Base-by-base conservation (phyloP, 202 grass and related monocot species). In the Alloteropsis angusta region DNA sequence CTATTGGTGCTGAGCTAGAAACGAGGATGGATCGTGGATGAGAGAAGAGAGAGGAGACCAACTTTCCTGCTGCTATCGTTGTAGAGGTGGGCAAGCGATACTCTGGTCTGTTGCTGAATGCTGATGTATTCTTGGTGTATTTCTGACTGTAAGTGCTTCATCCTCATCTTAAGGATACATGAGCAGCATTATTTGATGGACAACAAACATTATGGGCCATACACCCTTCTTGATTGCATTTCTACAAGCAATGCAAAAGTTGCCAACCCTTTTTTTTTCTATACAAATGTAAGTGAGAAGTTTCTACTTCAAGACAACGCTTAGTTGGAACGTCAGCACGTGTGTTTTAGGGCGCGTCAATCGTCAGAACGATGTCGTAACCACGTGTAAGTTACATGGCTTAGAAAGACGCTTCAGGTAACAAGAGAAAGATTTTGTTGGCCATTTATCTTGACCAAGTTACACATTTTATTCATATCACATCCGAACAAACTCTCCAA, bases 111-210 rank as follows among this genome's bases (percentile, higher is more conserved):
- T 78, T 52, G 49, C 36, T 66, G 35, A 68, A 58, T 58, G 55
- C 23, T 28, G 55, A 14, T 79, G 60, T 82, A 77, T 88, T 85
- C 48, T 77, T 72, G 82, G 18, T 57, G 49, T 60, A 72, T 77
- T 43, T 54, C n/a, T 78, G 66, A 78, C 52, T 85, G 68, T 67
- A 72, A 60, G 30, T 49, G 77, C n/a, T n/a, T n/a, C n/a, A n/a
- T n/a, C 37, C 52, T 60, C 28, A 82, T 81, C 48, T 78, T 67
- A 68, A 82, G 77, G 65, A 65, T 81, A 82, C 41, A 74, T 78
- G 41, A 82, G 77, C 56, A 81, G 36, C 65, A 81, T 78, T 74
- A 71, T 78, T 72, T 85, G 43, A 22, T 72, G 43, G 78, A 60
- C 26, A n/a, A 72, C 21, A 77, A 35, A 48, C 35, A 28, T 32